These are phyloP conservation scores for Miscanthus lutarioriparius DNA, from an alignment of 176 grass and related monocot genomes.

Conservation along the genomic window DNA sequence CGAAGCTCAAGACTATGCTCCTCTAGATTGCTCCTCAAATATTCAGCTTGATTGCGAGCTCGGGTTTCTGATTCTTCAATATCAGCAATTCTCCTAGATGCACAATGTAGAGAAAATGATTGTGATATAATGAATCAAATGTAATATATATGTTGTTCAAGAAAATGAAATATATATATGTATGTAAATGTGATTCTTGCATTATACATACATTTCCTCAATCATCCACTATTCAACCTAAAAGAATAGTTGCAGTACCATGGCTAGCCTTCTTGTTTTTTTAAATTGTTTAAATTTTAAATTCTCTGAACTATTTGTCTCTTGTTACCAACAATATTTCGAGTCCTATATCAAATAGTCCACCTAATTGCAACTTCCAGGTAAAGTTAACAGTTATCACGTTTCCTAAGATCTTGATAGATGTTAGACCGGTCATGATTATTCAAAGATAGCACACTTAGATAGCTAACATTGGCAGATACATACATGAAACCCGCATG, in stretches of 20 bases:
- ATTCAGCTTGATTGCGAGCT: conserved; percentile 65
- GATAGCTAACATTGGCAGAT: neutral
- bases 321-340: neutral
- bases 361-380: conserved; percentile 10
- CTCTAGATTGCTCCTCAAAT: conserved; percentile 67
- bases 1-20: conserved; percentile 90
- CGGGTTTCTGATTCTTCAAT: conserved; percentile 89
- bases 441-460: neutral
- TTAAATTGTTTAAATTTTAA: neutral
- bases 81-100: conserved; percentile 64
- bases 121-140: conserved; percentile 27
- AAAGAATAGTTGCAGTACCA: neutral
- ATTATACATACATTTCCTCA: conserved; percentile 2
- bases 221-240: neutral
- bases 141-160: conserved; percentile 10
- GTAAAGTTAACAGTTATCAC: conserved; percentile 6
- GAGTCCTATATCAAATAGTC: neutral
- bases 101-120: conserved; percentile 36
- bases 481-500: neutral
- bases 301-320: neutral
- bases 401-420: neutral
- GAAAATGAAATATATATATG: neutral
- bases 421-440: conserved; percentile 1
- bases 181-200: neutral
- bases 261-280: neutral